Percentiles rank a stretch among this genome's conserved stretches.
These are phyloP conservation scores for Schwanniomyces yamadae DNA, from an alignment of 805 yeast species.

Conservation along the genomic window DNA sequence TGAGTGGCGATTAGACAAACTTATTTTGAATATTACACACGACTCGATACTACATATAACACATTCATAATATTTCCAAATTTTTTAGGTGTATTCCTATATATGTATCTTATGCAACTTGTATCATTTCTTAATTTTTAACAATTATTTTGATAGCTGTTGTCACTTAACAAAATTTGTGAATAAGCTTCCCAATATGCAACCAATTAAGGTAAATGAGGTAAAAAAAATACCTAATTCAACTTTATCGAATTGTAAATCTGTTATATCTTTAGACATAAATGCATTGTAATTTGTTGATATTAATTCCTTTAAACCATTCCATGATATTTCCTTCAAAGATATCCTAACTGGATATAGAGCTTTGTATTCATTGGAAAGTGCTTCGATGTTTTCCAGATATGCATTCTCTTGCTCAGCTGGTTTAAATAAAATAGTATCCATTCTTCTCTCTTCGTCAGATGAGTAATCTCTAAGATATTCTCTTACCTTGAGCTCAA, in stretches of 20 bases:
- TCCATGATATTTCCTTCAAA: conserved; percentile 15
- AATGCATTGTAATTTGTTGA: conserved; percentile 17
- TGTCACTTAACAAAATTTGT: too few species aligned
- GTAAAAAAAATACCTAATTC: conserved; percentile 20
- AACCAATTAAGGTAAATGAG: conserved; percentile 14
- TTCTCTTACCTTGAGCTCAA: conserved; percentile 73
- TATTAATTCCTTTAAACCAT: conserved; percentile 10
- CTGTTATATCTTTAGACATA: conserved; percentile 10
- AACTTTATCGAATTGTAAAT: conserved; percentile 19
- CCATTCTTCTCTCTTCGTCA: conserved; percentile 9
- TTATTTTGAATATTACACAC: conserved; percentile 1
- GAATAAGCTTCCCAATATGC: conserved; percentile 18
- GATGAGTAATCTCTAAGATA: conserved; percentile 18
- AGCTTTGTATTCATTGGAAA: not conserved
- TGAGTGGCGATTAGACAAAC: conserved; percentile 2
- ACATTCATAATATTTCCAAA: too few species aligned
- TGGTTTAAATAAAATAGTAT: not conserved
- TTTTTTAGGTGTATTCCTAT: too few species aligned
- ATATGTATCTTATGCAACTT: too few species aligned
- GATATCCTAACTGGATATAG: not conserved
- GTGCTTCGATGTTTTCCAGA: not conserved
- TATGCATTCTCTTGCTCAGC: not conserved
- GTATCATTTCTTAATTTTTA: too few species aligned
- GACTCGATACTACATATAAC: not conserved
- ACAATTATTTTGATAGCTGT: too few species aligned